Conservation (phyloP, 805 yeast genomes). For the Lipomyces starkeyi region DNA sequence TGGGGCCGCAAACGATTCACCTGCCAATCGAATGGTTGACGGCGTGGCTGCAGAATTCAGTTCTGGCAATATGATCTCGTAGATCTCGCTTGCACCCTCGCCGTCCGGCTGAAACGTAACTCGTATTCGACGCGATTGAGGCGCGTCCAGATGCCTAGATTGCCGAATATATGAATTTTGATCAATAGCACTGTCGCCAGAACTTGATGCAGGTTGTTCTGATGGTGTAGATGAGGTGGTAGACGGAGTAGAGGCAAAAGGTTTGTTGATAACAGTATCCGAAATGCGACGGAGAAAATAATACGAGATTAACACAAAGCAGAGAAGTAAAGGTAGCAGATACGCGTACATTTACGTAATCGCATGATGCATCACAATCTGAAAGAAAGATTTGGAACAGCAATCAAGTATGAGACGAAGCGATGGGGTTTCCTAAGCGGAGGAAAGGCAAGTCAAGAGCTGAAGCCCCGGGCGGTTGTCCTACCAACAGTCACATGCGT, state of each 20-base stretch:
- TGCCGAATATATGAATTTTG: neutral
- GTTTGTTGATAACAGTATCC: neutral
- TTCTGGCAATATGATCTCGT: neutral
- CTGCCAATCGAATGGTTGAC: neutral
- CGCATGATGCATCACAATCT: neutral
- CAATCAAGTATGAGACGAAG: no score
- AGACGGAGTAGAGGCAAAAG: neutral
- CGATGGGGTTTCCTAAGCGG: neutral
- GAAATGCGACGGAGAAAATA: neutral
- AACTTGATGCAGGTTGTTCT: neutral
- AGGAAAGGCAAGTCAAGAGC: neutral
- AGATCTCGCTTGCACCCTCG: neutral
- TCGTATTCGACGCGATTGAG: neutral
- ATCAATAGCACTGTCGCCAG: neutral
- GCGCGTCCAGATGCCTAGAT: neutral
- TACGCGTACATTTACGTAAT: neutral
- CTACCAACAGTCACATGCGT: neutral
- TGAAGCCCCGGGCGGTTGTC: neutral
- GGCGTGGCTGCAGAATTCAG: neutral
- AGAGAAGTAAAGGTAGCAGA: neutral
- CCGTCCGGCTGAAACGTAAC: neutral
- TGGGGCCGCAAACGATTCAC: neutral
- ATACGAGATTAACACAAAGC: neutral
- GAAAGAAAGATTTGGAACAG: no score
- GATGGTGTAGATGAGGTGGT: neutral